Evolutionary conservation across 139 green algal species (phyloP), one percentile per base, ranked within the genome.

Genomic region (Marvania coccoides): DNA sequence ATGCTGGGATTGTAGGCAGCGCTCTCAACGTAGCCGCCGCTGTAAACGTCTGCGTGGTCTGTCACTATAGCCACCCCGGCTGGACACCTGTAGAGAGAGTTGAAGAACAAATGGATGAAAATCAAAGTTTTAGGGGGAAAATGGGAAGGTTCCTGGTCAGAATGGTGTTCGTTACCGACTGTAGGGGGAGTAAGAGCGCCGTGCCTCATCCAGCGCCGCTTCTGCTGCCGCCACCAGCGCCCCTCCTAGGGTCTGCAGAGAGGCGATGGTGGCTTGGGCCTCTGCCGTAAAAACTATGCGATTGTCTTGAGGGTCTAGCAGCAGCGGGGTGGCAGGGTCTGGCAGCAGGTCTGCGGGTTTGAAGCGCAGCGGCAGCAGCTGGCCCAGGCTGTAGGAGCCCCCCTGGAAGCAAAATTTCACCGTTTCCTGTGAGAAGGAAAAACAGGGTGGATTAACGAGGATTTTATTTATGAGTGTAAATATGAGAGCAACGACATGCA

Each of bases 1-100:
- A 96, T 47, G 38, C 73, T 87, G 10, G 90, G 90, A 81, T 96
- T 96, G 82, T 87, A 94, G 2, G 90, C 90, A 3, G 82, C 88
- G 59, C 63, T 85, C 70, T 96, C 90, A 9, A 92, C 60, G 61
- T 87, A 92, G 12, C 71, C 59, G 3, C 90, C 90, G 47, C 66
- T 73, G 65, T 81, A 80, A 30, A 95, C 67, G 0, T 67, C 67
- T 6, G 83, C 73, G 6, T 40, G 29, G 1, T 56, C 47, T 2
- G 71, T 82, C 10, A 87, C 62, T 5, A 96, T 63, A 0, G 84
- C 77, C 2, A 82, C 74, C 7, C 79, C 90, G 0, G 90, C 84
- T 0, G 83, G 82, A 61, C 81, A 95, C 45, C 74, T 91, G 77
- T 95, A 95, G 2, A 88, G 89, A 13, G 83, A 66, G 69, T 95